Base-by-base conservation (phyloP, 73 alveolate species). In the Paramecium tetraurelia region DNA sequence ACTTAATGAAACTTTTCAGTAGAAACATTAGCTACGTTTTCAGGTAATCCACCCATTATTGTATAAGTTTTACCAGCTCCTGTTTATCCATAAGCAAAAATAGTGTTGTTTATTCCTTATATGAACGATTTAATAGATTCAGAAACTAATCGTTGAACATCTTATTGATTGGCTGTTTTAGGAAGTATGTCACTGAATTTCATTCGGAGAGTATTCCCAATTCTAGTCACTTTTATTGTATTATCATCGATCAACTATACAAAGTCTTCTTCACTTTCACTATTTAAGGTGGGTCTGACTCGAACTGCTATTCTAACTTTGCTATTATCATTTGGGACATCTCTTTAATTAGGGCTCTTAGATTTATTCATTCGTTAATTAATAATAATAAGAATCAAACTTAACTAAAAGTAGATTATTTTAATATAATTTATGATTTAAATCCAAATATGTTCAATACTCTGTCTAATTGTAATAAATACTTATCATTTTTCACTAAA, bases 61-160 rank as follows among this genome's bases (percentile, higher is more conserved):
- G 94, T 89, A 40, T 89, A 89, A 4, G 94, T 89, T 89, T 89
- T 89, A 41, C 94, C 94, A 71, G 94, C 94, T 29, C 94, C 94
- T 71, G 94, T 89, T 46, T 89, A 70, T 50, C 94, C 94, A 89
- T 89, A 89, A 44, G 94, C 94, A 89, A 89, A 89, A 10, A 89
- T 89, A 7, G 94, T 89, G 50, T 89, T 89, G 29, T 89, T 89
- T n/a, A 70, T 89, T 89, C 94, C 94, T 59, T 43, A 40, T 27
- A 89, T 18, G 53, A 89, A 89, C 16, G 94, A 89, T 40, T 46
- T 70, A 12, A 89, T 71, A 16, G 92, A 71, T 71, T 89, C 94
- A 14, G 86, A 69, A 27, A 83, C 87, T n/a, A 89, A 63, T 20
- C 57, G 46, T 46, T 70, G 33, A n/a, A 89, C 94, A 71, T 89